Conservation (phyloP, 352 stramenopile species). For the Globisporangium acanthophoron region DNA sequence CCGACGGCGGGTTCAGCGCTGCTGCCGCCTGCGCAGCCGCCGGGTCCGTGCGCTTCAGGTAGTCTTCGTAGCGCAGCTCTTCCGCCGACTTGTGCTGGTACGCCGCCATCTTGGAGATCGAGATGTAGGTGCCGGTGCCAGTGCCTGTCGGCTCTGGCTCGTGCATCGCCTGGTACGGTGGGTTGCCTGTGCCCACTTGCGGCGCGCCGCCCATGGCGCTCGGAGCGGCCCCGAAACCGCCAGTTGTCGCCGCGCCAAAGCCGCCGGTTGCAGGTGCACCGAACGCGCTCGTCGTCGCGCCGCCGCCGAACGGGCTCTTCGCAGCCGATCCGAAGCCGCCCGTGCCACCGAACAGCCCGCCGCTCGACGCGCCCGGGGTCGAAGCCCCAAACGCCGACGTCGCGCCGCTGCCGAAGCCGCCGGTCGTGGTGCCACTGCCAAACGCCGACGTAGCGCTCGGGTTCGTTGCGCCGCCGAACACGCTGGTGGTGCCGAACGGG, state of each 20-base stretch:
- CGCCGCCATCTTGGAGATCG: conserved; percentile 33
- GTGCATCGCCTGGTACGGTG: conserved; percentile 60
- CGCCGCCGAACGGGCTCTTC: conserved; percentile 46
- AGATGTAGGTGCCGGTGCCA: conserved; percentile 39
- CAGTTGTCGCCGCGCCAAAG: conserved; percentile 9
- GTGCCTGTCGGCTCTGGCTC: conserved; percentile 60
- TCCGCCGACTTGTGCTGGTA: conserved; percentile 37
- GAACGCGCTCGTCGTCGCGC: conserved; percentile 39
- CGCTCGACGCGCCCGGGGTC: conserved; percentile 13
- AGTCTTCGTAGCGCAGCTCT: conserved; percentile 41
- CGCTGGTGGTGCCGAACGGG: conserved; percentile 45
- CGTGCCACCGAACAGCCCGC: conserved; percentile 30
- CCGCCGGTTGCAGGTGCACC: conserved; percentile 28
- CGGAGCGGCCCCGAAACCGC: conserved; percentile 30
- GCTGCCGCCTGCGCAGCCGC: conserved; percentile 28
- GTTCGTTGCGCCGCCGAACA: conserved; percentile 36
- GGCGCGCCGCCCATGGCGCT: conserved; percentile 15
- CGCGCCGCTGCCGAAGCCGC: conserved; percentile 17
- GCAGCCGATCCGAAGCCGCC: conserved; percentile 35
- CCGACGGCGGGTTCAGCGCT: conserved; percentile 36
- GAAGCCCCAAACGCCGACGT: conserved; percentile 32
- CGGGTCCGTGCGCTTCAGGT: conserved; percentile 33
- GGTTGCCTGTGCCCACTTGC: conserved; percentile 69
- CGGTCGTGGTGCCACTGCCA: conserved; percentile 12
- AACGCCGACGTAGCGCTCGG: conserved; percentile 30